Evolutionary conservation across 2,329 filamentous ascomycete species (phyloP).

Genomic region (Colletotrichum simmondsii): DNA sequence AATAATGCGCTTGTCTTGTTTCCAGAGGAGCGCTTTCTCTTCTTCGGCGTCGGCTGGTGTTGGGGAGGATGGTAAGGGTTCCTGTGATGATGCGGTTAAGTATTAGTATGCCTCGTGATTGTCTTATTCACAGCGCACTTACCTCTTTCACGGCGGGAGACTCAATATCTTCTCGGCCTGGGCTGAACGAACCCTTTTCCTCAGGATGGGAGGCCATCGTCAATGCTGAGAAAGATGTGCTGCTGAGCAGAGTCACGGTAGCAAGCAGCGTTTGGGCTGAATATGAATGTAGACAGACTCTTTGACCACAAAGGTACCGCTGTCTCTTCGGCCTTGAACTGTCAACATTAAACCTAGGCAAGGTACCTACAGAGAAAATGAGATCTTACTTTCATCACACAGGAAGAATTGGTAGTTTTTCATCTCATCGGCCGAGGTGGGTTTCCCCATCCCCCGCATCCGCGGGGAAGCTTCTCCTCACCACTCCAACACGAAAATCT

Average conservation of each 20-base stretch:
- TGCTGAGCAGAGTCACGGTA: not conserved
- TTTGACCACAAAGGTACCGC: not conserved
- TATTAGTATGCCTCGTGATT: too few relatives aligned
- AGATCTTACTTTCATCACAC: not conserved
- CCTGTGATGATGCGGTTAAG: not conserved
- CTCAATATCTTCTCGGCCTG: not conserved
- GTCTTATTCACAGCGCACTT: fast-evolving
- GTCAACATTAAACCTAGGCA: not conserved
- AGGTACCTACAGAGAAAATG: not conserved
- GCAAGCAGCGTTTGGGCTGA: not conserved
- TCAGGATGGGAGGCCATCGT: not conserved
- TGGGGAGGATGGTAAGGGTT: not conserved
- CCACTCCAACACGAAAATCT: conserved; percentile 1
- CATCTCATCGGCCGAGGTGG: not conserved
- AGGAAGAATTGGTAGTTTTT: not conserved
- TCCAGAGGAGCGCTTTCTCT: conserved; percentile 58
- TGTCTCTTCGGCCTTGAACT: not conserved
- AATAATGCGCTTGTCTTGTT: conserved; percentile 72
- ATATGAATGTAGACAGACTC: not conserved
- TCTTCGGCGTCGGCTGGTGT: conserved; percentile 16
- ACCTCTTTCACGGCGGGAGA: conserved; percentile 16
- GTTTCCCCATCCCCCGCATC: conserved; percentile 7
- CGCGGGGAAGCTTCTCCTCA: conserved; percentile 10
- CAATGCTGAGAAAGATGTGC: not conserved
- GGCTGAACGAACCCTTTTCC: not conserved